A percentile compares a stretch with the other conserved stretches of the same genome.
Evolutionary conservation across 495 filamentous ascomycete genomes (phyloP).

Genomic region (Podospora tetraspora): DNA sequence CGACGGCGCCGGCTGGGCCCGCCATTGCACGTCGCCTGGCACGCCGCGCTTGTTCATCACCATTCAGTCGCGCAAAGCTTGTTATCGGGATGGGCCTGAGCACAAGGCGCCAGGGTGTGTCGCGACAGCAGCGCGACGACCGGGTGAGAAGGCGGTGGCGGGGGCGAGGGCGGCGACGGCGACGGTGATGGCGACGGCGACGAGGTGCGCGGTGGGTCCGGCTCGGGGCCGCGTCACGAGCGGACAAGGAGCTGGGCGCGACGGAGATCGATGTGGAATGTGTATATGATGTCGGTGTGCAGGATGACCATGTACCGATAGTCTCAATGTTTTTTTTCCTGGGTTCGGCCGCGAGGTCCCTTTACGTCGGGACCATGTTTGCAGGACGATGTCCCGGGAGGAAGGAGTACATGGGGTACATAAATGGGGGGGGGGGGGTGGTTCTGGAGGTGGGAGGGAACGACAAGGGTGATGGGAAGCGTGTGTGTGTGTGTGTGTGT

Average conservation of each 20-base stretch:
- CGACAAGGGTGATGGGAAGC: slow-evolving; percentile 17
- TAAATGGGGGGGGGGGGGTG: slow-evolving; percentile 25
- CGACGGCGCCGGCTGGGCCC: slow-evolving; percentile 1
- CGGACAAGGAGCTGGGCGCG: neutral
- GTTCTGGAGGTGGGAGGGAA: slow-evolving; percentile 16
- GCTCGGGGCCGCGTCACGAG: neutral
- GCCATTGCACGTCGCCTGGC: slow-evolving; percentile 20
- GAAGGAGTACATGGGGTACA: slow-evolving; percentile 34
- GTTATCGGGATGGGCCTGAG: slow-evolving; percentile 27
- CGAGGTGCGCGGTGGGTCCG: neutral
- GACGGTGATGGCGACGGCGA: neutral
- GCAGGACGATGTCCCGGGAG: slow-evolving; percentile 24
- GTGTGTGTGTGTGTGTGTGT: neutral
- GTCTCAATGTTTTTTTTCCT: slow-evolving; percentile 13
- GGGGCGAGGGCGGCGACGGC: slow-evolving; percentile 10
- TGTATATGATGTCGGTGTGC: slow-evolving; percentile 17
- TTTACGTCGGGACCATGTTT: slow-evolving; percentile 24
- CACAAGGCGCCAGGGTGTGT: slow-evolving; percentile 26
- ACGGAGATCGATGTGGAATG: slow-evolving; percentile 2
- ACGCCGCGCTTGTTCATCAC: slow-evolving; percentile 30
- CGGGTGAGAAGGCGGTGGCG: slow-evolving; percentile 5
- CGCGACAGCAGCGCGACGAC: slow-evolving; percentile 20
- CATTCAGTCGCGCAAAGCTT: slow-evolving; percentile 9
- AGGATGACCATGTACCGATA: slow-evolving; percentile 9
- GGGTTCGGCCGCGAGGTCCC: slow-evolving; percentile 18